phyloP scores from a whole-genome alignment of 495 filamentous ascomycete species.

The Symbiotaphrina buchneri region DNA sequence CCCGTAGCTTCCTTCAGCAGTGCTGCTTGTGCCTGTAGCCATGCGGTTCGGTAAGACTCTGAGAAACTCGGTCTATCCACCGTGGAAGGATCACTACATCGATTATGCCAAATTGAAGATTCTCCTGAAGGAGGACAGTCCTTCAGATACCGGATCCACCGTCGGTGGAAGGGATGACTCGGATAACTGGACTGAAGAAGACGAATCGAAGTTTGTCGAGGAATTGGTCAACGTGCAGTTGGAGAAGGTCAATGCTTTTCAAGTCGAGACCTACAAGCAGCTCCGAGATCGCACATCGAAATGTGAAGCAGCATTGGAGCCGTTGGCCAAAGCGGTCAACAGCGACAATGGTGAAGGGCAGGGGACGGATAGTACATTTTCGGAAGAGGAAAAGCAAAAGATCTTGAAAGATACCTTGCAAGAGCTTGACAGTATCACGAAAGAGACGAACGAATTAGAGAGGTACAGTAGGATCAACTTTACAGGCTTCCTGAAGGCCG shows the following conservation, averaged over 20 bases:
- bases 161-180: constrained; percentile 14
- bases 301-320: constrained; percentile 36
- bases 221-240: constrained; percentile 85
- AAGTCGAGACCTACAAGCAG: constrained; percentile 46
- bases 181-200: constrained; percentile 70
- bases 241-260: constrained; percentile 86
- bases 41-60: constrained; percentile 93
- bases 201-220: constrained; percentile 83
- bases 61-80: constrained; percentile 51
- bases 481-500: constrained; percentile 91
- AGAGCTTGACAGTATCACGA: constrained; percentile 70
- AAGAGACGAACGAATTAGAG: constrained; percentile 79
- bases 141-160: constrained; percentile 11
- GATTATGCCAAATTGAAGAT: constrained; percentile 85
- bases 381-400: constrained; percentile 18
- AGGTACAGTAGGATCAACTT: constrained; percentile 94
- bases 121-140: constrained; percentile 50
- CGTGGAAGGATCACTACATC: constrained; percentile 86
- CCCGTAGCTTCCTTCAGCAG: too few species aligned
- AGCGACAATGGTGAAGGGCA: constrained; percentile 26
- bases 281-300: constrained; percentile 43
- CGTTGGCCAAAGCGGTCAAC: constrained; percentile 29
- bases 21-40: too few species aligned
- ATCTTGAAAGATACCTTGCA: constrained; percentile 44
- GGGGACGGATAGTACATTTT: constrained; percentile 13